A percentile compares a stretch with the other conserved stretches of the same genome.
These are phyloP conservation scores for Hemisphaericaspora nanyangensis DNA, from an alignment of 805 yeast genomes.

Conservation along the genomic window DNA sequence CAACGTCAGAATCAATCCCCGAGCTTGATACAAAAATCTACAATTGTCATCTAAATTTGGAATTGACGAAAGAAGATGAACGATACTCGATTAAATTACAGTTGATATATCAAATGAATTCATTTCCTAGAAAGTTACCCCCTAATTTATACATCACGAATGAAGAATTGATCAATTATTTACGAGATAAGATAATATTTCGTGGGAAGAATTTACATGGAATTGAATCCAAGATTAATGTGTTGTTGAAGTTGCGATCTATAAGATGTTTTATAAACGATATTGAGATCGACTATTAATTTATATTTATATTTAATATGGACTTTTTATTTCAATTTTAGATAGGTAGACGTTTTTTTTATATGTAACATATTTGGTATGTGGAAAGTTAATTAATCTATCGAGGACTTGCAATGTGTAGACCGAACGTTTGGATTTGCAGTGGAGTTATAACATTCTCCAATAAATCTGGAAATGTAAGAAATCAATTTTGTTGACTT, in stretches of 20 bases:
- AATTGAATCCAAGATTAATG: constrained; percentile 11
- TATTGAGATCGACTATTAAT: constrained; percentile 9
- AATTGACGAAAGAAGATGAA: constrained; percentile 2
- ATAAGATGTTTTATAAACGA: constrained; percentile 13
- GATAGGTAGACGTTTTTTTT: no score
- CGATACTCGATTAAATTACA: constrained; percentile 7
- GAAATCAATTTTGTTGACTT: no score
- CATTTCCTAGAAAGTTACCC: constrained; percentile 1
- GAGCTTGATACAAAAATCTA: no score
- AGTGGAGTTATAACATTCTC: no score
- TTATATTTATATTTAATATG: background rate
- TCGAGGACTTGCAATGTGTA: no score
- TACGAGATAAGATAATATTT: constrained; percentile 11
- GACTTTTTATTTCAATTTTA: no score
- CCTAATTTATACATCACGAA: constrained; percentile 9
- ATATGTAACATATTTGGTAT: no score
- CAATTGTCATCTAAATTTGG: constrained; percentile 12
- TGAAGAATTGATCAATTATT: constrained; percentile 11
- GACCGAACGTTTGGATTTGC: no score
- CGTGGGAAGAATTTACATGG: constrained; percentile 3
- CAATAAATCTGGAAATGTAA: no score
- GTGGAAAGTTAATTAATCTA: no score
- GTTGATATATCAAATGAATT: constrained; percentile 6
- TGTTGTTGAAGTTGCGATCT: constrained; percentile 8
- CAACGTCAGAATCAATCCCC: background rate